Conservation (phyloP, 352 stramenopile genomes). For the Pseudoperonospora humuli region DNA sequence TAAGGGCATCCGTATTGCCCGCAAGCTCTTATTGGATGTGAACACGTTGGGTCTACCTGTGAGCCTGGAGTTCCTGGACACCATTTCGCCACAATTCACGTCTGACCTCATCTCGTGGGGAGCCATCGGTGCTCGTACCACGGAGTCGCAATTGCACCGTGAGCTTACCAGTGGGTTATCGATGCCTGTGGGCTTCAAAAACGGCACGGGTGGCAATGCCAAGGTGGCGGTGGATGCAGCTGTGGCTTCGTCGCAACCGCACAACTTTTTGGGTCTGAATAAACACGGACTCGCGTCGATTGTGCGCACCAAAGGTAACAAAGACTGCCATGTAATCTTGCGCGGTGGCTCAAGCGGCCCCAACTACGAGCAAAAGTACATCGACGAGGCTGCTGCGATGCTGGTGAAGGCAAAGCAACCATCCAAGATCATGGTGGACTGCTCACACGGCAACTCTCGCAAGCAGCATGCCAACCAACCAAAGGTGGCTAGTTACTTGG, state of each 20-base stretch:
- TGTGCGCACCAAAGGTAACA: conserved; percentile 80
- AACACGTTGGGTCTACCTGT: conserved; percentile 73
- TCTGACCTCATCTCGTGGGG: conserved; percentile 75
- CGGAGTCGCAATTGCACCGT: conserved; percentile 75
- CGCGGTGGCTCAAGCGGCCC: conserved; percentile 62
- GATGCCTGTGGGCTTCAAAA: conserved; percentile 84
- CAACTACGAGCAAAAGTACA: conserved; percentile 77
- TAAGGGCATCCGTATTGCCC: conserved; percentile 76
- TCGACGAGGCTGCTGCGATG: conserved; percentile 50
- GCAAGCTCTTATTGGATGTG: conserved; percentile 78
- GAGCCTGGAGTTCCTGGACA: conserved; percentile 74
- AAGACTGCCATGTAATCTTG: conserved; percentile 80
- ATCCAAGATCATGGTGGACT: conserved; percentile 83
- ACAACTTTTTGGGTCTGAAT: conserved; percentile 81
- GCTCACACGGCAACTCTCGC: conserved; percentile 82
- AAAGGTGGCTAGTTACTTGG: conserved; percentile 66
- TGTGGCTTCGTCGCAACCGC: conserved; percentile 55
- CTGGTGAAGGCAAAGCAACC: conserved; percentile 60
- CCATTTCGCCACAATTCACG: conserved; percentile 77
- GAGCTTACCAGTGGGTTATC: conserved; percentile 74
- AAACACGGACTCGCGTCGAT: conserved; percentile 77
- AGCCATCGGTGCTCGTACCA: conserved; percentile 78
- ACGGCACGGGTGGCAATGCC: conserved; percentile 68
- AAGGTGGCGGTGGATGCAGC: conserved; percentile 78
- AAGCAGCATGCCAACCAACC: conserved; percentile 81